Base-by-base conservation (phyloP, 164 flowering plant genomes). In the Akebia trifoliata region DNA sequence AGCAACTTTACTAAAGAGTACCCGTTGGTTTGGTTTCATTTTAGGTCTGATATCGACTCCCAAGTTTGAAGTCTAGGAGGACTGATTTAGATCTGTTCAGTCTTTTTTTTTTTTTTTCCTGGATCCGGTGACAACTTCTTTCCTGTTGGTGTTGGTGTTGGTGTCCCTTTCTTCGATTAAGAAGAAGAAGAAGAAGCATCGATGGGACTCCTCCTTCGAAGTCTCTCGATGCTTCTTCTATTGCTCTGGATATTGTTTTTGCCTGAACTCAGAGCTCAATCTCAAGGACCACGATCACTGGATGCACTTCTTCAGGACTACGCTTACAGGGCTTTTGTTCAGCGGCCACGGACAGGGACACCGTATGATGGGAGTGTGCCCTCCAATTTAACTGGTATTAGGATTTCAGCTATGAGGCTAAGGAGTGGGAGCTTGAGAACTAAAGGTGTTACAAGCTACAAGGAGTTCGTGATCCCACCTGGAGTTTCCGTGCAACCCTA, bases 241-340 rank as follows among this genome's bases (percentile, higher is more conserved):
- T 52, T 66, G 58, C 29, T 61, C 9, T 71, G 49, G 31, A 50
- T 67, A 29, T 46, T 66, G 17, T 66, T 67, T 39, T 61, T 60
- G 17, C 50, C 66, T 20, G 50, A 50, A 24, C 53, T 63, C n/a
- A 45, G 8, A 43, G 78, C 78, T 57, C 85, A 81, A 59, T 60
- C 78, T 3, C 20, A 63, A 8, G 36, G 39, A 30, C 3, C 45
- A 24, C 35, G 70, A 3, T 57, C 64, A 40, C 69, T 86, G 0
- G 98, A 93, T 70, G 71, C 83, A 6, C 74, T 87, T 61, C 97
- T 93, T n/a, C 97, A 93, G 61, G 92, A 81, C 46, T 84, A 87
- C 68, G 96, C 97, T 48, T 93, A 65, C 62, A 62, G 75, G 72
- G 87, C 92, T 15, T 76, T 93, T 42, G 18, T 14, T 18, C 45